Evolutionary conservation across 768 basidiomycete genomes (phyloP).

Genomic region (Boletus rufocinnamomeus): DNA sequence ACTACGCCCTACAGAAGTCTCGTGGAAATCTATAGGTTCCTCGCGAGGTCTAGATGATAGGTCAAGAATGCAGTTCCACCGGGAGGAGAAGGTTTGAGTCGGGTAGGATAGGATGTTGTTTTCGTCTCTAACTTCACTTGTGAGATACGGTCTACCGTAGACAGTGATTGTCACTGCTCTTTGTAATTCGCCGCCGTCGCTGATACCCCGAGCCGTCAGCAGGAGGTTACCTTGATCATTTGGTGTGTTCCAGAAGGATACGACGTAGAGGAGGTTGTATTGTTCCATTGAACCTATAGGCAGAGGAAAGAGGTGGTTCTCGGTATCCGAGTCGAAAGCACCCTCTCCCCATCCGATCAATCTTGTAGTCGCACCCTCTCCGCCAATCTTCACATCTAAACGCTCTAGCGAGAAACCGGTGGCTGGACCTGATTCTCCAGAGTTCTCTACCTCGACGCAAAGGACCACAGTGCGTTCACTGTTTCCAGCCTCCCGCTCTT

Average conservation of each 20-base stretch:
- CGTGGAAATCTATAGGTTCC: constrained; percentile 22
- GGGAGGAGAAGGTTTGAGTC: constrained; percentile 74
- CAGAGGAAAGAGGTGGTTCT: constrained; percentile 65
- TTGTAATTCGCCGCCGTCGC: constrained; percentile 51
- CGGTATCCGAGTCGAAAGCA: constrained; percentile 35
- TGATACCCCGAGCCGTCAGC: constrained; percentile 34
- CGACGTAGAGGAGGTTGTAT: constrained; percentile 86
- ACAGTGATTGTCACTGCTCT: constrained; percentile 81
- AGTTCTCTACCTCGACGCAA: constrained; percentile 90
- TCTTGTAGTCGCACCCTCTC: constrained; percentile 55
- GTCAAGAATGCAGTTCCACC: constrained; percentile 91
- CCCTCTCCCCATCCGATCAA: constrained; percentile 53
- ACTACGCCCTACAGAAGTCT: constrained; percentile 29
- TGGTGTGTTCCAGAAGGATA: constrained; percentile 74
- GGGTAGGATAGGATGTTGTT: constrained; percentile 47
- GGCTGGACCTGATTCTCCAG: constrained; percentile 58
- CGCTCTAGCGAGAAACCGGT: constrained; percentile 76
- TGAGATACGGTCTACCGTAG: constrained; percentile 66
- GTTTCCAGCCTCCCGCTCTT: constrained; percentile 61
- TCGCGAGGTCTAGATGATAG: constrained; percentile 45
- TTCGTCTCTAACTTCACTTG: constrained; percentile 24
- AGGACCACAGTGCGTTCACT: constrained; percentile 86
- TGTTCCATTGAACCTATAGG: constrained; percentile 73
- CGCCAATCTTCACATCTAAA: constrained; percentile 75
- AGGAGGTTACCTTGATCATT: constrained; percentile 49